Percentiles rank a stretch among this genome's conserved stretches.
Evolutionary conservation across 768 basidiomycete genomes (phyloP).

Genomic region (Mrakia gelida): DNA sequence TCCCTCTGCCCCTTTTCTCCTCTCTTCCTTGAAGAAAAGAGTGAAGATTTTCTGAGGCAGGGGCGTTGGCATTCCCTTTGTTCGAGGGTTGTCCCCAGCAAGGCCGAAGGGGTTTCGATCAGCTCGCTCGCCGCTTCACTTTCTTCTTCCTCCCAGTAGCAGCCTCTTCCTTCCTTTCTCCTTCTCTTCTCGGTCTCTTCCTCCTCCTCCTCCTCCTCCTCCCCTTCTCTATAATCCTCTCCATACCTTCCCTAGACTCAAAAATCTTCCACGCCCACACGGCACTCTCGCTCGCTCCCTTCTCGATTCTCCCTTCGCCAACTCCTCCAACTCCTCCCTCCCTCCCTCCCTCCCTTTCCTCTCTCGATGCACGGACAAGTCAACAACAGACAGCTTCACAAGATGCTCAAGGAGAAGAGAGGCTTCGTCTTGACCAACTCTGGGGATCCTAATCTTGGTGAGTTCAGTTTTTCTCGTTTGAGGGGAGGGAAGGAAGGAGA

Average conservation of each 20-base stretch:
- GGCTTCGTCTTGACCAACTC: background rate
- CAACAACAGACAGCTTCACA: background rate
- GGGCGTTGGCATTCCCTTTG: background rate
- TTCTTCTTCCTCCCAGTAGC: too few species aligned
- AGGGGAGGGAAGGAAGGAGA: background rate
- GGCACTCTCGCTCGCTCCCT: background rate
- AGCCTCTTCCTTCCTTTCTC: background rate
- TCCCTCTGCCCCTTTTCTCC: too few species aligned
- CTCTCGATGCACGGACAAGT: background rate
- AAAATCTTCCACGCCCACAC: constrained; percentile 44
- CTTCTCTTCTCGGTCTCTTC: constrained; percentile 38
- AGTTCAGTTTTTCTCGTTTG: background rate
- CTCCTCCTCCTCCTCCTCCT: background rate
- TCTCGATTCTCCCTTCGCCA: background rate
- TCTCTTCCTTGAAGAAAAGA: too few species aligned
- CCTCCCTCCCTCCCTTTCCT: background rate
- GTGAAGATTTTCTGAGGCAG: too few species aligned
- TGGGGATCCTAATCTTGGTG: background rate
- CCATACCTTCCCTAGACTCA: constrained; percentile 49
- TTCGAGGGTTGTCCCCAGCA: background rate
- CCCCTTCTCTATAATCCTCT: background rate
- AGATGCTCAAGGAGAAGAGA: background rate
- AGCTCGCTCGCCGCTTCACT: too few species aligned
- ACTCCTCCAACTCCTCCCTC: background rate
- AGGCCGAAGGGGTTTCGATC: background rate